A percentile compares a stretch with the other conserved stretches of the same genome.
These are phyloP conservation scores for Xylariaceae sp. DNA, from an alignment of 2,329 filamentous ascomycete species.

Conservation along the genomic window DNA sequence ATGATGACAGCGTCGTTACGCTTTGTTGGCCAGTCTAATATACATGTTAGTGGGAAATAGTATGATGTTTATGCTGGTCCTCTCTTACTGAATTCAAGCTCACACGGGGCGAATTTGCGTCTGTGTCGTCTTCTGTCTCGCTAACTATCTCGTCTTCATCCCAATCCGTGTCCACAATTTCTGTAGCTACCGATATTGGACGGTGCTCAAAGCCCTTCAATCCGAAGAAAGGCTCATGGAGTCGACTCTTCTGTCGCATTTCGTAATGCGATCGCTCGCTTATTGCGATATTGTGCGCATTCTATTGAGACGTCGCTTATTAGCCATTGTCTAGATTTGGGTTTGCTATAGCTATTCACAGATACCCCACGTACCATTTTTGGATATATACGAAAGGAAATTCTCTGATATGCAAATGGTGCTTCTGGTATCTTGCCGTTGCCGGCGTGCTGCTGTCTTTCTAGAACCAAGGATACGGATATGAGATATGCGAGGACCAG, in stretches of 20 bases:
- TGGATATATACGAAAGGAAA: conserved; percentile 21
- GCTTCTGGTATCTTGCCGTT: conserved; percentile 40
- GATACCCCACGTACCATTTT: conserved; percentile 28
- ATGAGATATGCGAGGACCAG: conserved; percentile 36
- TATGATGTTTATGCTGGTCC: neutral
- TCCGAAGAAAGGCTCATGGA: conserved; percentile 67
- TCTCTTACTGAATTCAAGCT: conserved; percentile 74
- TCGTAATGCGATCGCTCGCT: conserved; percentile 49
- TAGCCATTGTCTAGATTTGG: conserved; percentile 19
- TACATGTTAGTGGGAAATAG: conserved; percentile 11
- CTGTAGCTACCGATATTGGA: conserved; percentile 74
- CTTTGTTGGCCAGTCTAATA: conserved; percentile 71
- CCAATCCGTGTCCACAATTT: conserved; percentile 79
- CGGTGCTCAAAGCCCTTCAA: conserved; percentile 60
- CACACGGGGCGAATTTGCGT: conserved; percentile 64
- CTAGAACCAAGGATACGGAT: conserved; percentile 37
- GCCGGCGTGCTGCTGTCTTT: conserved; percentile 39
- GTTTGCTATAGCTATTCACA: neutral
- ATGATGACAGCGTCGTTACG: conserved; percentile 85
- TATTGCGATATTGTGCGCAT: conserved; percentile 36
- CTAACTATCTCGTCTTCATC: conserved; percentile 68
- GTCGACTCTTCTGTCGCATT: conserved; percentile 58
- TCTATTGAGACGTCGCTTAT: conserved; percentile 30
- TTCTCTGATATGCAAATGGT: conserved; percentile 28
- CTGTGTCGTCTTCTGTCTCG: conserved; percentile 63